Percentiles rank a stretch among this genome's conserved stretches.
phyloP scores from a whole-genome alignment of 495 filamentous ascomycete genomes.

The Penicillium ochrochloron region DNA sequence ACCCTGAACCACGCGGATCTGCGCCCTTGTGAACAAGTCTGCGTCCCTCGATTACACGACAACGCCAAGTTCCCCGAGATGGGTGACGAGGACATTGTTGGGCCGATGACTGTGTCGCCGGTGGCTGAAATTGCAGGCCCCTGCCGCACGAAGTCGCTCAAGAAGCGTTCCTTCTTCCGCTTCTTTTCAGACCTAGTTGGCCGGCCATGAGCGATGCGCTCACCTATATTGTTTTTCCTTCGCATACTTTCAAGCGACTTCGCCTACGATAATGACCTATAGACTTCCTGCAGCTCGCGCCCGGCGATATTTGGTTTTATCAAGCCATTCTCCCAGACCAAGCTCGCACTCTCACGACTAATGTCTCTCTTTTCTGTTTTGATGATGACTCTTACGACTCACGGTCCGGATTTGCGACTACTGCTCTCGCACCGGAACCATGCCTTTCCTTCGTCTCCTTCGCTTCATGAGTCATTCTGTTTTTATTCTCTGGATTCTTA shows the following conservation, averaged over 20 bases:
- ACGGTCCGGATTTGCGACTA: slow-evolving; percentile 41
- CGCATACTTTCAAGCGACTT: slow-evolving; percentile 21
- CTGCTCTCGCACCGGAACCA: slow-evolving; percentile 44
- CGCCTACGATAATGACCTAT: slow-evolving; percentile 36
- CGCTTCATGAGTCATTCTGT: slow-evolving; percentile 18
- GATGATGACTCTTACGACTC: slow-evolving; percentile 43
- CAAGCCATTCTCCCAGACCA: neutral
- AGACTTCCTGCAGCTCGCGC: slow-evolving; percentile 19
- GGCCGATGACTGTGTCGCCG: slow-evolving; percentile 73
- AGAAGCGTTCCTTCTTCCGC: slow-evolving; percentile 51
- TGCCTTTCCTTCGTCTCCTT: slow-evolving; percentile 42
- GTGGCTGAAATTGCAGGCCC: slow-evolving; percentile 34
- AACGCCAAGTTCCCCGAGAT: slow-evolving; percentile 86
- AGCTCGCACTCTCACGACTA: slow-evolving; percentile 39
- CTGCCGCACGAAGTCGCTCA: slow-evolving; percentile 40
- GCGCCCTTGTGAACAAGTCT: slow-evolving; percentile 51
- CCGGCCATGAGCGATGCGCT: slow-evolving; percentile 29
- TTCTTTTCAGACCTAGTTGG: slow-evolving; percentile 53
- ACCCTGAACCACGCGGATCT: slow-evolving; percentile 52
- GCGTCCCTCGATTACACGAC: slow-evolving; percentile 65
- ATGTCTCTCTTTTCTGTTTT: slow-evolving; percentile 35
- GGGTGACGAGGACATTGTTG: slow-evolving; percentile 89
- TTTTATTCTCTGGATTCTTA: slow-evolving; percentile 3
- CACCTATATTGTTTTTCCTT: neutral
- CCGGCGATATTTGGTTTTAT: neutral